Base-by-base conservation (phyloP, 75 land plant species). In the Selaginella moellendorffii region DNA sequence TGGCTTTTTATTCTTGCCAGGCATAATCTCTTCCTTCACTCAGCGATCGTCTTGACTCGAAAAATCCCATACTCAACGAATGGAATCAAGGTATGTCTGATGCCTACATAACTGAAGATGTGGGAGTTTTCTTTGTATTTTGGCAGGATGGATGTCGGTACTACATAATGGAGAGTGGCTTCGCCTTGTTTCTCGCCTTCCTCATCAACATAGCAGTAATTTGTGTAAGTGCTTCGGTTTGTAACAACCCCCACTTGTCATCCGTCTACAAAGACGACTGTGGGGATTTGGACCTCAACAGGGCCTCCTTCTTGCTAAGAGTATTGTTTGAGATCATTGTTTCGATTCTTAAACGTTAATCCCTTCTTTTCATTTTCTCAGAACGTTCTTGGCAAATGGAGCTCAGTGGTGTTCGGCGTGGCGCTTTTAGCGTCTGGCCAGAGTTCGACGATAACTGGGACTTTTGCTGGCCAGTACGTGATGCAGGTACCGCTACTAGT, bases 11-110 rank as follows among this genome's bases (percentile, higher is more conserved):
- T 36, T 36, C 14, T 5, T 56, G 8, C n/a, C 59, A 56, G 59
- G 59, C 59, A 56, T 56, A 56, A 56, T 56, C 59, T 56, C 2
- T 56, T 56, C 21, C 59, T 56, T 2, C 59, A 56, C 24, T 56
- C 59, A 19, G 59, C 59, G n/a, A 2, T 56, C 25, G 59, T 56
- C 59, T 56, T 56, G 59, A 21, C 59, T 25, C 19, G 59, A 56
- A 56, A 24, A 56, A 56, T 56, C 5, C 59, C 59, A 8, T 56
- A 21, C 59, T 21, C 59, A 9, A 56, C 25, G 17, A 56, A 56
- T 19, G 59, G 23, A 21, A 56, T 56, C n/a, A 56, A 24, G 59
- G 59, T 56, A 56, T 56, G 5, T 56, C 9, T 56, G 51, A 18
- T 46, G 18, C 21, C 5, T 2, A 2, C n/a, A 21, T 9, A 19